These are phyloP conservation scores for Colletotrichum noveboracense DNA, from an alignment of 2,329 filamentous ascomycete species.

Conservation along the genomic window DNA sequence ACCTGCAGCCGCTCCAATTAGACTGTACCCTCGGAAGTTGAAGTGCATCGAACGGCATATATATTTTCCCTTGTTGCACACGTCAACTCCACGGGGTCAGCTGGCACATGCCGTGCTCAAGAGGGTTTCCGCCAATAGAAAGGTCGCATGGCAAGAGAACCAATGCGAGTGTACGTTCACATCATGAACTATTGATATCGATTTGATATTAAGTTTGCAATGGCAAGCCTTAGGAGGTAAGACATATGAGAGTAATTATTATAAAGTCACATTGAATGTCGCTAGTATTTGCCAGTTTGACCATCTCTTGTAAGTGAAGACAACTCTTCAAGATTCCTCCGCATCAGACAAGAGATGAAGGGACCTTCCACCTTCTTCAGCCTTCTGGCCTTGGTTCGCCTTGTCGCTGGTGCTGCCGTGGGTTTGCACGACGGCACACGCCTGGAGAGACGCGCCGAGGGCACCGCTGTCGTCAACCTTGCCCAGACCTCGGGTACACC, in stretches of 20 bases:
- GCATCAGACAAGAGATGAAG: neutral
- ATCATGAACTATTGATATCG: neutral
- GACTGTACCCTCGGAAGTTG: neutral
- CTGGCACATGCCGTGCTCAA: rapidly evolving
- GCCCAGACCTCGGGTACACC: neutral
- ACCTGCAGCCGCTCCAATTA: neutral
- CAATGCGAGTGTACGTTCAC: neutral
- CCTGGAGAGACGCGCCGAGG: neutral
- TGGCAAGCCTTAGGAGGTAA: too few relatives aligned
- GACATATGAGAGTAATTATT: too few relatives aligned
- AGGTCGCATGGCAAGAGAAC: neutral
- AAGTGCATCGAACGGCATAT: neutral
- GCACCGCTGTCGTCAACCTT: neutral
- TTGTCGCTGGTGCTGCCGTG: neutral
- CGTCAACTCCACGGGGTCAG: neutral
- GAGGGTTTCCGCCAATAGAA: neutral
- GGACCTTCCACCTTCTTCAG: neutral
- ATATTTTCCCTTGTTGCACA: neutral
- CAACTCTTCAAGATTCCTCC: neutral
- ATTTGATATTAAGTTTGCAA: rapidly evolving
- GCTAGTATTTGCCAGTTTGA: neutral
- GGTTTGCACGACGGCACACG: neutral
- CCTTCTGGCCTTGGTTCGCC: neutral
- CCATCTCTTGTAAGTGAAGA: rapidly evolving
- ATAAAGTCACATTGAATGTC: neutral